Base-by-base conservation (phyloP, 176 grass and related monocot genomes). In the Neostapfia colusana region DNA sequence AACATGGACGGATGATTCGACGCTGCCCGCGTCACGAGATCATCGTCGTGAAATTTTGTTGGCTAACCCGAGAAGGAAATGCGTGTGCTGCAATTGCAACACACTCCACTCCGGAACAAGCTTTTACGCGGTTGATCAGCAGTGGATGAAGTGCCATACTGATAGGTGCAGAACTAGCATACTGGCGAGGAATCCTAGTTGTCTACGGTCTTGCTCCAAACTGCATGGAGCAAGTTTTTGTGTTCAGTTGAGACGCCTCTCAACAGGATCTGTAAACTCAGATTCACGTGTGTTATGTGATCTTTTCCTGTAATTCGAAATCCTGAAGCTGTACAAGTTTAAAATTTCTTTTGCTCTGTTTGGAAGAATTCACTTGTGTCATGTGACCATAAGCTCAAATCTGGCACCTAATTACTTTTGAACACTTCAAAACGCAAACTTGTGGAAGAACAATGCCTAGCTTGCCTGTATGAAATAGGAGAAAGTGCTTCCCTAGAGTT, bases 1-100 rank as follows among this genome's bases (percentile, higher is more conserved):
- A 89, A 83, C 81, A 57, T 88, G 66, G 49, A 70, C 15, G 80
- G 55, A 80, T 79, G 44, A 79, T 79, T 43, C 45, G 10, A 20
- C 4, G 16, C 16, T 28, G 7, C 31, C 60, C 6, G n/a, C 60
- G 41, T 34, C 53, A n/a, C 79, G 6, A 34, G 14, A 54, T 37
- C 28, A 24, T n/a, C n/a, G n/a, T n/a, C n/a, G n/a, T 74, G 51
- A 5, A 51, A 50, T 82, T 48, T 15, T 45, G 10, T 48, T 45
- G 50, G 51, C 63, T 88, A 53, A 88, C 85, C 25, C n/a, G n/a
- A n/a, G n/a, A 38, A 55, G 38, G 24, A 12, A 68, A 21, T 68
- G 55, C n/a, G 64, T 37, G 56, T 60, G 39, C 28, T 65, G 55
- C 23, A 17, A n/a, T n/a, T n/a, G n/a, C n/a, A n/a, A n/a, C n/a